Evolutionary conservation across 140 eudicot species (phyloP), one percentile per base, ranked within the genome.

Genomic region (Erigeron philadelphicus): DNA sequence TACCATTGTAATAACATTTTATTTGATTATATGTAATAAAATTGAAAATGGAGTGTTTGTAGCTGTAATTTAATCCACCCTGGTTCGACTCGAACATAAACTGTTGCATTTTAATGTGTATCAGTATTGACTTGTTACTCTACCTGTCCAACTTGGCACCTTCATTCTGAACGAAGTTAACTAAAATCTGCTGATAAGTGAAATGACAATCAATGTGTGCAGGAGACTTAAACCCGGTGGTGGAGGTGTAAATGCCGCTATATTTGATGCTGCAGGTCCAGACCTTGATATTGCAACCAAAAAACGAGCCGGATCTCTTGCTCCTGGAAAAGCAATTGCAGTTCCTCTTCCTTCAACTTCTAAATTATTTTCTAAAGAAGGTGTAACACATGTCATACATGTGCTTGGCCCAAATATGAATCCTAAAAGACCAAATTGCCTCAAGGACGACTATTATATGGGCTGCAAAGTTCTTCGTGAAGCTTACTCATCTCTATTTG

Each of bases 381-480:
- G 98, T 8, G 87, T 93, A 6, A 83, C 96, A 35, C 96, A 93
- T 82, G 87, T 93, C 70, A 82, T 93, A 69, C 98, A 93, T 64
- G 98, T 89, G 61, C 88, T 93, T 72, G 98, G 98, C 43, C 97
- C 98, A 73, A 93, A 93, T 77, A 93, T 93, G 98, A 93, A 93
- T 72, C 95, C 97, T 41, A 81, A 81, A 40, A 79, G 96, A 77
- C 98, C 98, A 57, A 88, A 89, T 64, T 86, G 81, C 68, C 97
- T 93, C 42, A 79, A 87, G 17, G 79, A 83, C 68, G 95, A 93
- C 78, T 93, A 93, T 65, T 77, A 52, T 5, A 72, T 71, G 23
- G 98, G 96, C 4, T 81, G 90, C 84, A 80, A 78, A 74, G 72
- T 89, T 74, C 95, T 93, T 60, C 84, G 84, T 4, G 88, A 87